Evolutionary conservation across 2,329 filamentous ascomycete species (phyloP).

Genomic region (Fragosphaeria purpurea): DNA sequence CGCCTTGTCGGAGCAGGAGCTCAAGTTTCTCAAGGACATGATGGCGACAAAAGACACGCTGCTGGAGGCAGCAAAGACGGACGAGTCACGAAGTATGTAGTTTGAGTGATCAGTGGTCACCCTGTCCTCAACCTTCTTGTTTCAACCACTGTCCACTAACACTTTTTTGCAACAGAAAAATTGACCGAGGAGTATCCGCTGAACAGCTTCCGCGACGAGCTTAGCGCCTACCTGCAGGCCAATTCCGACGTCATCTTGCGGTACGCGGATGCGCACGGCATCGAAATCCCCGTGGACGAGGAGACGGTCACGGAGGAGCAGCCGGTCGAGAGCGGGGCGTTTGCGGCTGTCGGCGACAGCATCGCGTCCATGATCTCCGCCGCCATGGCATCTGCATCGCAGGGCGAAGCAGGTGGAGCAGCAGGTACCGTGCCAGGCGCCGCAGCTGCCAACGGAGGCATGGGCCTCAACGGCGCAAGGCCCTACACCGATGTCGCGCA

Average conservation of each 20-base stretch:
- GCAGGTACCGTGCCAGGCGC: not conserved
- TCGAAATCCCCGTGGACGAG: slow-evolving; percentile 25
- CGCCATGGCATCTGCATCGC: slow-evolving; percentile 2
- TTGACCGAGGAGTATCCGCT: slow-evolving; percentile 30
- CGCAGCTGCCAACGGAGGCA: too few relatives aligned
- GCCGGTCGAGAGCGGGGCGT: not conserved
- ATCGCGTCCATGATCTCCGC: slow-evolving; percentile 10
- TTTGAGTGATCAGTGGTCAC: too few relatives aligned
- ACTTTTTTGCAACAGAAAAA: slow-evolving; percentile 5
- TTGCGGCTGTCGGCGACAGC: slow-evolving; percentile 1
- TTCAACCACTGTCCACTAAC: not conserved
- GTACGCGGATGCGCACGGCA: slow-evolving; percentile 28
- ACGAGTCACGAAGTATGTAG: slow-evolving; percentile 24
- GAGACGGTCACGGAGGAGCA: slow-evolving; percentile 16
- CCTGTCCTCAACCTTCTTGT: too few relatives aligned
- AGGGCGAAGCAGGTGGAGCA: not conserved
- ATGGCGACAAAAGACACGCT: slow-evolving; percentile 29
- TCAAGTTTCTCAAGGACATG: slow-evolving; percentile 10
- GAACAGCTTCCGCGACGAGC: slow-evolving; percentile 25
- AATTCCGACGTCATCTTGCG: slow-evolving; percentile 23
- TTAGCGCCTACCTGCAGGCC: slow-evolving; percentile 22
- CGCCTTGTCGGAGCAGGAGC: slow-evolving; percentile 12
- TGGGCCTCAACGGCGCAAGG: too few relatives aligned
- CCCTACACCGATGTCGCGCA: not conserved
- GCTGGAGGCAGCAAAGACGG: slow-evolving; percentile 44